Conservation (phyloP, 176 grass and related monocot species). For the Phoenix roebelenii region DNA sequence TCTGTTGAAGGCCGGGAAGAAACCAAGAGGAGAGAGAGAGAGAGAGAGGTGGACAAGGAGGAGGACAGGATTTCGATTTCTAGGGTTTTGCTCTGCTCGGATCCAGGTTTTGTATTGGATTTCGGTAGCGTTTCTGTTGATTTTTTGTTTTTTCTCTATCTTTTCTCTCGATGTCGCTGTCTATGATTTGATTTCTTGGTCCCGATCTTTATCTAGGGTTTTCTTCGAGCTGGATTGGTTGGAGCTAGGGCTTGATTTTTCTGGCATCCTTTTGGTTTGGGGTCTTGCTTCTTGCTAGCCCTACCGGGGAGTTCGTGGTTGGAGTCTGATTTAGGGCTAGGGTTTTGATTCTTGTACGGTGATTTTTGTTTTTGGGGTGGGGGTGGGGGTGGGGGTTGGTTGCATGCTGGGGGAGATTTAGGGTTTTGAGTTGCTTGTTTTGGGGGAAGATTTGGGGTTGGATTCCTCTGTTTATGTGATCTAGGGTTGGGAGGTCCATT, state of each 20-base stretch:
- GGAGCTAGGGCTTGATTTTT: too few species aligned
- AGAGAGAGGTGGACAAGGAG: conserved; percentile 16
- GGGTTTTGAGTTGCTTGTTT: background rate
- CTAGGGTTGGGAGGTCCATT: too few species aligned
- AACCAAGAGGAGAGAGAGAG: background rate
- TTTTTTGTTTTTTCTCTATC: too few species aligned
- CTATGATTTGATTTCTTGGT: too few species aligned
- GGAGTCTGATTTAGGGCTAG: background rate
- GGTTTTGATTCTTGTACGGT: conserved; percentile 3
- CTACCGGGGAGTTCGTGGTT: background rate
- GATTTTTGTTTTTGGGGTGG: conserved; percentile 14
- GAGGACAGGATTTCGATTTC: conserved; percentile 1
- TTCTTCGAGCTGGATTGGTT: too few species aligned
- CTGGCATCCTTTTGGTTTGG: background rate
- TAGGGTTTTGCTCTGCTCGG: conserved; percentile 2
- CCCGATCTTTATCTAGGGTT: too few species aligned
- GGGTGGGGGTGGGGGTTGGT: background rate
- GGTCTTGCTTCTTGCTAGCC: conserved; percentile 7
- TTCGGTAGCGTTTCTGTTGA: too few species aligned
- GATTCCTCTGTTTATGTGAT: too few species aligned
- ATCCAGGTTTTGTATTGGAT: background rate
- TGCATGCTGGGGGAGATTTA: background rate
- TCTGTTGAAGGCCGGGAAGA: conserved; percentile 3
- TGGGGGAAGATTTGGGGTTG: background rate
- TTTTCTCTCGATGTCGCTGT: too few species aligned